Evolutionary conservation across 129 eudicot genomes (phyloP).

Genomic region (Silybum marianum): DNA sequence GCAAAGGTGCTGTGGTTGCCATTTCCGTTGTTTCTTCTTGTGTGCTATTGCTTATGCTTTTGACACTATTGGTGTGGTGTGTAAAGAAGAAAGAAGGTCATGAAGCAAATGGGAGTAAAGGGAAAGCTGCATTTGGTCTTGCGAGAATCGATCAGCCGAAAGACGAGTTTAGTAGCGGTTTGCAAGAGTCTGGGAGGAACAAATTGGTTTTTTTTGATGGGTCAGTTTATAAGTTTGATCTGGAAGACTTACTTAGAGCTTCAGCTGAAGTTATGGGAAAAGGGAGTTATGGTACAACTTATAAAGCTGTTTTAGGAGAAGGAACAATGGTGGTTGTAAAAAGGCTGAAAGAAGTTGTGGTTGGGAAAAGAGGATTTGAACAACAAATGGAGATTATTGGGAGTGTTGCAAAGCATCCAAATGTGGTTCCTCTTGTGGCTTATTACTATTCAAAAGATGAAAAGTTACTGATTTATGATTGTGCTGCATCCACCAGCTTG

Average conservation of each 20-base stretch:
- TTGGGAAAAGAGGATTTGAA: conserved; percentile 77
- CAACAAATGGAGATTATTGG: conserved; percentile 90
- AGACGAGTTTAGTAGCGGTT: conserved; percentile 72
- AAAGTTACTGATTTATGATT: conserved; percentile 72
- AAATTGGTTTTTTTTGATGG: conserved; percentile 67
- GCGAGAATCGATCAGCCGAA: conserved; percentile 54
- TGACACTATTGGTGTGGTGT: conserved; percentile 36
- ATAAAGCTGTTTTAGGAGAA: conserved; percentile 81
- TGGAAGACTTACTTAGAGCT: conserved; percentile 92
- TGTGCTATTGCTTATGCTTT: conserved; percentile 35
- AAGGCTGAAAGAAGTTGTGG: conserved; percentile 75
- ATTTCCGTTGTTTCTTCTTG: conserved; percentile 60
- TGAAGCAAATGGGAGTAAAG: conserved; percentile 30
- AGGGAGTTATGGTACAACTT: conserved; percentile 84
- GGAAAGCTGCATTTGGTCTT: conserved; percentile 36
- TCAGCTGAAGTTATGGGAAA: conserved; percentile 96
- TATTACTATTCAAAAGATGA: conserved; percentile 89
- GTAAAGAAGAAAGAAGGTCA: conserved; percentile 42
- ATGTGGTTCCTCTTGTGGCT: conserved; percentile 73
- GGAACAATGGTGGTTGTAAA: conserved; percentile 81
- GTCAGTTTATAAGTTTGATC: conserved; percentile 63
- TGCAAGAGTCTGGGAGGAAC: conserved; percentile 66
- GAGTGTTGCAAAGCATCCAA: conserved; percentile 54
- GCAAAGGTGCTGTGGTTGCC: conserved; percentile 55
- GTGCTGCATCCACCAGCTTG: conserved; percentile 59